Conservation (phyloP, 2,329 filamentous ascomycete species). For the Fusarium floridanum region DNA sequence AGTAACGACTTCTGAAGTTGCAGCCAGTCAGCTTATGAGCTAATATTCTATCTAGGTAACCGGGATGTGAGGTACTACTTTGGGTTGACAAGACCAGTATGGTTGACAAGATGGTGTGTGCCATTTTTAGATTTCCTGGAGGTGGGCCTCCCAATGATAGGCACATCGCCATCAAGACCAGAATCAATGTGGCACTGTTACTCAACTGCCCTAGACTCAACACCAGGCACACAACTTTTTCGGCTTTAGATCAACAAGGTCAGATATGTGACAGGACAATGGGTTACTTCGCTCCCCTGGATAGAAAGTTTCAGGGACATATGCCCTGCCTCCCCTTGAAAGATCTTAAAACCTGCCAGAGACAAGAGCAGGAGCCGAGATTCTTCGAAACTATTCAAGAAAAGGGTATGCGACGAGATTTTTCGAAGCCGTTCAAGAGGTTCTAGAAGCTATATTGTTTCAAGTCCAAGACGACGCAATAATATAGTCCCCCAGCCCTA, state of each 20-base stretch:
- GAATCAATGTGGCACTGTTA: not conserved
- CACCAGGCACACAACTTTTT: not conserved
- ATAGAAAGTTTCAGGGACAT: slow-evolving; percentile 45
- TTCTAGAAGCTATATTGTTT: slow-evolving; percentile 67
- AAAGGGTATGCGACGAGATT: slow-evolving; percentile 8
- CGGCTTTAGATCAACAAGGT: not conserved
- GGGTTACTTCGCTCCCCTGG: slow-evolving; percentile 50
- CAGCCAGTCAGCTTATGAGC: no score
- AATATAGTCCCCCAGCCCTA: slow-evolving; percentile 56
- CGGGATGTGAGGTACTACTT: not conserved
- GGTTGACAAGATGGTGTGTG: not conserved
- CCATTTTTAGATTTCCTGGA: not conserved
- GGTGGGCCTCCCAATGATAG: not conserved
- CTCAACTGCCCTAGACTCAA: not conserved
- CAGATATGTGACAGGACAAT: slow-evolving; percentile 55
- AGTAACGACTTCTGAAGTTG: not conserved
- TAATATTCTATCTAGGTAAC: not conserved
- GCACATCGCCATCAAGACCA: not conserved
- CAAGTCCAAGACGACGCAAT: slow-evolving; percentile 67
- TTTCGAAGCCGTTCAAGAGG: slow-evolving; percentile 66
- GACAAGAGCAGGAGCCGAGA: slow-evolving; percentile 34
- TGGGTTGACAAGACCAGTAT: not conserved
- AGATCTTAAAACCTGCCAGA: slow-evolving; percentile 53
- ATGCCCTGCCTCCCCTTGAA: slow-evolving; percentile 43
- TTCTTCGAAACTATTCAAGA: no score